phyloP scores from a whole-genome alignment of 129 eudicot species.

The sunflower (Helianthus annuus) region DNA sequence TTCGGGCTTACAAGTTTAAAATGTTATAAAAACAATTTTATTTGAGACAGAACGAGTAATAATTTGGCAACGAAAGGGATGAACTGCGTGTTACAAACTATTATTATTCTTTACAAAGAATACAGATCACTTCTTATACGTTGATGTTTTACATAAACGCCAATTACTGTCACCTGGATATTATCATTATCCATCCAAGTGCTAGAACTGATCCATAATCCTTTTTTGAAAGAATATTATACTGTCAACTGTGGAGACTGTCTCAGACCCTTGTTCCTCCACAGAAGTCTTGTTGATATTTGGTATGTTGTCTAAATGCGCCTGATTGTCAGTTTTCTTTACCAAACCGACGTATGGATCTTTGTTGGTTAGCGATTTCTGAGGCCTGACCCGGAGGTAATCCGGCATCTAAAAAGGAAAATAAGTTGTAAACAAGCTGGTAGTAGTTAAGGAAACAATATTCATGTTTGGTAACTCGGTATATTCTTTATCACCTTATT shows the following conservation, averaged over 20 bases:
- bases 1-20: not conserved
- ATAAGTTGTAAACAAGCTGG: not conserved
- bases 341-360: not conserved
- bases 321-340: constrained; percentile 23
- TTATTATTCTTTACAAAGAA: constrained; percentile 11
- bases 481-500: constrained; percentile 44
- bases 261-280: constrained; percentile 26
- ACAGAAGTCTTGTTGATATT: constrained; percentile 12
- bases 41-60: not conserved
- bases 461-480: not conserved
- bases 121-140: not conserved
- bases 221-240: constrained; percentile 34
- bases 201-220: constrained; percentile 35
- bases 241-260: constrained; percentile 17
- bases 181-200: constrained; percentile 7
- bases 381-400: constrained; percentile 11
- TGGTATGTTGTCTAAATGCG: constrained; percentile 14
- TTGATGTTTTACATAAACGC: not conserved
- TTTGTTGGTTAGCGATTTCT: constrained; percentile 22
- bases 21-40: not conserved
- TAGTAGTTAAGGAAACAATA: not conserved
- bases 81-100: constrained; percentile 2
- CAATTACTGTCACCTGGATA: not conserved
- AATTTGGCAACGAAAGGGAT: not conserved
- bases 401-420: constrained; percentile 30